phyloP scores from a whole-genome alignment of 768 basidiomycete genomes.

The Tricholoma flavovirens region DNA sequence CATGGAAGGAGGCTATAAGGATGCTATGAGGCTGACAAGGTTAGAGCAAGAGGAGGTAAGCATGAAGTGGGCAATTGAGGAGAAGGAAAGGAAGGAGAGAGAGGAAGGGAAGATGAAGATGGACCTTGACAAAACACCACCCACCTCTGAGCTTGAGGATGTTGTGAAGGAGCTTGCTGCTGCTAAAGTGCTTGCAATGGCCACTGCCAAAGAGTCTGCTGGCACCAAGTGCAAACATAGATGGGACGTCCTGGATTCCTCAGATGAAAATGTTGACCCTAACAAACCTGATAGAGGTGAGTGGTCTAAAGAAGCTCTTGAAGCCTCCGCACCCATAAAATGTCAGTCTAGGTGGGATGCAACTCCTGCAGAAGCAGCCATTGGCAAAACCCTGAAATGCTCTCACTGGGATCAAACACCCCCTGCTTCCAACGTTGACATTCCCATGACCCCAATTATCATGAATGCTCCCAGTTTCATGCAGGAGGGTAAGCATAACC shows the following conservation, averaged over 20 bases:
- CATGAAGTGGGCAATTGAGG: conserved; percentile 66
- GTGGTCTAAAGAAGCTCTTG: too few species aligned
- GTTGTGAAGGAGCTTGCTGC: conserved; percentile 65
- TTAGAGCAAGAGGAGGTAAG: conserved; percentile 66
- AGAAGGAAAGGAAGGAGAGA: conserved; percentile 28
- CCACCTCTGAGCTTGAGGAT: conserved; percentile 70
- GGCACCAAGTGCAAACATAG: conserved; percentile 69
- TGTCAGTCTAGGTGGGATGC: too few species aligned
- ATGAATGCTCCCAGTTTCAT: conserved; percentile 88
- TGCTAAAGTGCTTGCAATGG: conserved; percentile 35
- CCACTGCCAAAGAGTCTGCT: conserved; percentile 29
- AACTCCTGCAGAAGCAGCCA: conserved; percentile 64
- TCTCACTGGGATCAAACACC: too few species aligned
- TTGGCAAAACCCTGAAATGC: conserved; percentile 63
- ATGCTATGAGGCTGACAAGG: conserved; percentile 95
- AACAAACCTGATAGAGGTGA: too few species aligned
- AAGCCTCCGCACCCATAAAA: too few species aligned
- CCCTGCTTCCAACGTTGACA: too few species aligned
- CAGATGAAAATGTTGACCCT: too few species aligned
- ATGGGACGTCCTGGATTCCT: conserved; percentile 67
- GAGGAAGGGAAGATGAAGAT: too few species aligned
- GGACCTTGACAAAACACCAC: too few species aligned
- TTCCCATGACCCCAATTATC: conserved; percentile 63
- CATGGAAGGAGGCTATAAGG: conserved; percentile 87
- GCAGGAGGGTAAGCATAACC: conserved; percentile 91